These are phyloP conservation scores for Microstegium vimineum DNA, from an alignment of 176 grass and related monocot species.

Conservation along the genomic window DNA sequence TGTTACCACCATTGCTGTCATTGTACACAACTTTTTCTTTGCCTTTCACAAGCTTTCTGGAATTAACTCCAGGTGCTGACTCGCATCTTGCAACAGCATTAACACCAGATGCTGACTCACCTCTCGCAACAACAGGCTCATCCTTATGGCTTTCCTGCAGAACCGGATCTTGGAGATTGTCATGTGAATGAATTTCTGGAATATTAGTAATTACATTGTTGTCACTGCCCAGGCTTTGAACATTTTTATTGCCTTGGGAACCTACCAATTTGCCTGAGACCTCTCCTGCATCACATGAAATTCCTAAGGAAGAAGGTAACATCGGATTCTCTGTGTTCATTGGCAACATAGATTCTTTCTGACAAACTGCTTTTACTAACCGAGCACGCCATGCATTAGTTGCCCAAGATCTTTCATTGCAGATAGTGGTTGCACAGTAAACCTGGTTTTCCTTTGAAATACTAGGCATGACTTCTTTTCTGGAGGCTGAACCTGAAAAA, in stretches of 20 bases:
- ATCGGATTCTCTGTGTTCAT: constrained; percentile 23
- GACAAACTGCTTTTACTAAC: constrained; percentile 38
- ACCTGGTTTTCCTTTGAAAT: constrained; percentile 34
- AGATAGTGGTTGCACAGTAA: constrained; percentile 17
- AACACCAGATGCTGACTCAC: constrained; percentile 10
- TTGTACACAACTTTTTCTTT: constrained; percentile 71
- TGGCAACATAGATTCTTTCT: constrained; percentile 20
- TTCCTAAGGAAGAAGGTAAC: constrained; percentile 11
- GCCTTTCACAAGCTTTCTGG: constrained; percentile 49
- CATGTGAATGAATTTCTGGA: neutral
- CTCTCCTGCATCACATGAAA: constrained; percentile 15
- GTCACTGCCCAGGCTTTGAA: neutral
- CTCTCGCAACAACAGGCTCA: constrained; percentile 21
- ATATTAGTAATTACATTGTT: neutral
- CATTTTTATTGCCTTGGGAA: constrained; percentile 18
- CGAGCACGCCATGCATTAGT: constrained; percentile 48
- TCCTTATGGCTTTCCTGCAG: constrained; percentile 20
- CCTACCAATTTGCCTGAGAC: constrained; percentile 12
- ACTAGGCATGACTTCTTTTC: constrained; percentile 28
- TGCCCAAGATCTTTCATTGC: constrained; percentile 34
- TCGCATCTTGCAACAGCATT: constrained; percentile 23
- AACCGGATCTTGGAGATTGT: constrained; percentile 21
- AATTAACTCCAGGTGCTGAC: constrained; percentile 14
- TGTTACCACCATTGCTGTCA: constrained; percentile 35
- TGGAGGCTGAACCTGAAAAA: constrained; percentile 39